Percentiles rank a stretch among this genome's conserved stretches.
These are phyloP conservation scores for Neolentinus lepideus DNA, from an alignment of 1,284 basidiomycete genomes.

Conservation along the genomic window DNA sequence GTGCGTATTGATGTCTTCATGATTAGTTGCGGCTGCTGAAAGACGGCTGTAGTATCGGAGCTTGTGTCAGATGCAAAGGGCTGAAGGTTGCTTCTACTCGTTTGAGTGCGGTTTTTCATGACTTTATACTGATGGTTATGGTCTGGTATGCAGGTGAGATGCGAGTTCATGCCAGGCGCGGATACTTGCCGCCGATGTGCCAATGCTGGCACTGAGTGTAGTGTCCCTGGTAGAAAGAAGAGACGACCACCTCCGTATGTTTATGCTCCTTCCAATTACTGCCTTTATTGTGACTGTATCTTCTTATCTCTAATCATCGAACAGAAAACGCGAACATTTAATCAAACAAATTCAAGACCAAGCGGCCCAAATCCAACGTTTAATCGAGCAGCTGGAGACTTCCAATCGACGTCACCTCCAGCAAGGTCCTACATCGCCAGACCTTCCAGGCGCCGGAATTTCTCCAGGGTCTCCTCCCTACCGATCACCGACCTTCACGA, in stretches of 20 bases:
- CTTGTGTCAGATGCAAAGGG: background rate
- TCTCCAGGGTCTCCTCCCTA: background rate
- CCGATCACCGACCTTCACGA: background rate
- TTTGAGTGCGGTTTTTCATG: background rate
- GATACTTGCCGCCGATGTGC: constrained; percentile 68
- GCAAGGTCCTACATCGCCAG: constrained; percentile 9
- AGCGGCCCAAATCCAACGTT: constrained; percentile 56
- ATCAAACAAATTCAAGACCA: constrained; percentile 67
- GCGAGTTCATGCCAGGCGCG: constrained; percentile 26
- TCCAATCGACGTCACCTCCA: constrained; percentile 17
- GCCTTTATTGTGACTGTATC: constrained; percentile 6
- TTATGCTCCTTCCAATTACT: background rate
- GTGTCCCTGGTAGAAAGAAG: constrained; percentile 70
- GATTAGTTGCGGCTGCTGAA: background rate
- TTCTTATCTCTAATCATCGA: constrained; percentile 1
- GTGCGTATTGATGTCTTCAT: background rate
- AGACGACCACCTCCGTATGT: constrained; percentile 70
- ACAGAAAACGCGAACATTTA: constrained; percentile 67
- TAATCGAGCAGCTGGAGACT: constrained; percentile 58
- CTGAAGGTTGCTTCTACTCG: background rate
- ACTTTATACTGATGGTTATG: background rate
- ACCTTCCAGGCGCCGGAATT: constrained; percentile 9
- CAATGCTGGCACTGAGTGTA: constrained; percentile 59
- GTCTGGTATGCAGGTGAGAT: background rate
- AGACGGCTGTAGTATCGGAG: background rate